Conservation (phyloP, 352 stramenopile species). For the Pythium oligandrum region DNA sequence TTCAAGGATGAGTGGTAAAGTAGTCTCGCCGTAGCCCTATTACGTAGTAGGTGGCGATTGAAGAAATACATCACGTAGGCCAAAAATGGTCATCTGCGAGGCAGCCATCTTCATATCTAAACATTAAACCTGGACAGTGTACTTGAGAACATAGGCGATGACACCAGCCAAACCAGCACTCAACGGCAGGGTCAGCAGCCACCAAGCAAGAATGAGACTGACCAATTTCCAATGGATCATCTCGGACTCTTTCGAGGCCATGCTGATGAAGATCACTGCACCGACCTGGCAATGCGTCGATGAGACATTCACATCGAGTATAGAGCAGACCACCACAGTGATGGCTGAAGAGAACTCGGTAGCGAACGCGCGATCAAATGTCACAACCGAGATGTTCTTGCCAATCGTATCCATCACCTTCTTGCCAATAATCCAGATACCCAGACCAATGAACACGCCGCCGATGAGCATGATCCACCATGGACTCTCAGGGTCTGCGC, state of each 20-base stretch:
- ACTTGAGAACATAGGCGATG: constrained; percentile 12
- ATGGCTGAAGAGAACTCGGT: constrained; percentile 68
- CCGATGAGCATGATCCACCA: constrained; percentile 69
- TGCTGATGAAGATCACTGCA: constrained; percentile 39
- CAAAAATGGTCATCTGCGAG: no score
- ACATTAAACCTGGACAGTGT: constrained; percentile 5
- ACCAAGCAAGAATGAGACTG: constrained; percentile 16
- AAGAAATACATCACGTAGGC: no score
- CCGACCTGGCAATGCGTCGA: constrained; percentile 69
- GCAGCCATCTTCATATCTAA: no score
- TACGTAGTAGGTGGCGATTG: no score
- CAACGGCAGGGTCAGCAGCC: constrained; percentile 26
- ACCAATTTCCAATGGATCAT: constrained; percentile 26
- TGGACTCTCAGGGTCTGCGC: constrained; percentile 12
- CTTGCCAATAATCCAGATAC: constrained; percentile 49
- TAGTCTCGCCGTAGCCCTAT: no score
- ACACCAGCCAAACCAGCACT: constrained; percentile 13
- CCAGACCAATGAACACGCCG: constrained; percentile 41
- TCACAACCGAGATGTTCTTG: constrained; percentile 40
- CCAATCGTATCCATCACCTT: constrained; percentile 65
- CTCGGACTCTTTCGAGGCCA: constrained; percentile 18
- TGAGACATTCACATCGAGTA: constrained; percentile 40
- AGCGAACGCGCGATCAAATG: constrained; percentile 58
- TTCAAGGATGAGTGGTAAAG: no score
- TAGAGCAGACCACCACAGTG: constrained; percentile 43